Evolutionary conservation across 2,329 filamentous ascomycete genomes (phyloP), one percentile per base, ranked within the genome.

Genomic region (Colletotrichum sp.): DNA sequence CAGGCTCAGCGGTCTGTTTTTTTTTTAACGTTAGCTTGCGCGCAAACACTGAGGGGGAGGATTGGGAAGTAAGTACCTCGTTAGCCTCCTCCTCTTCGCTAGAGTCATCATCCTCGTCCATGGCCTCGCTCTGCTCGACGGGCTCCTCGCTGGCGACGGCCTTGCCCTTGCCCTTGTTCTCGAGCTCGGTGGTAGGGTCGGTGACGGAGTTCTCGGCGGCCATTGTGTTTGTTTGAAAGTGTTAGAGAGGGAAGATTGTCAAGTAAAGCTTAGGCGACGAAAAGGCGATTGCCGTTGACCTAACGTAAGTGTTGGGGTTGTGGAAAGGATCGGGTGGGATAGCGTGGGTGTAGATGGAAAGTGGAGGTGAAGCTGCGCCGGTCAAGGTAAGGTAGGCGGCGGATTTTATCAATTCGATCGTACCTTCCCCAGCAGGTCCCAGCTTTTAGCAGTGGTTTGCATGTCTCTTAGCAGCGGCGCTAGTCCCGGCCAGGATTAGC

Each of bases 81-180:
- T 87, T 87, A 71, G 90, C 90, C 24, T 89, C 90, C 56, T 90
- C 92, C 65, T 94, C 94, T 55, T 96, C 94, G 18, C 78, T 94
- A 91, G 56, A 92, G 91, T 95, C 94, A 3, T 95, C 91, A 36
- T 94, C 94, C 80, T 95, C 94, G 59, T 93, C 94, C 91, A 95
- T 94, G 82, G 89, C 89, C 81, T 91, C 86, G 79, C 94, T 92
- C 78, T 92, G 85, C 70, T 84, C 84, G 69, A 85, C 84, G 67
- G 85, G 83, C 76, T 90, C 86, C 78, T 86, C 85, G 66, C 87
- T 83, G 65, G 91, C 90, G 55, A 87, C 83, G 55, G 91, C 93
- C 89, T 98, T 98, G 88, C 95, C 95, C 90, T 98, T 98, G 86
- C 95, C 95, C 90, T 98, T 98, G 84, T 89, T 87, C 81, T 92